phyloP scores from a whole-genome alignment of 75 land plant species.

The Adiantum capillusveneris region DNA sequence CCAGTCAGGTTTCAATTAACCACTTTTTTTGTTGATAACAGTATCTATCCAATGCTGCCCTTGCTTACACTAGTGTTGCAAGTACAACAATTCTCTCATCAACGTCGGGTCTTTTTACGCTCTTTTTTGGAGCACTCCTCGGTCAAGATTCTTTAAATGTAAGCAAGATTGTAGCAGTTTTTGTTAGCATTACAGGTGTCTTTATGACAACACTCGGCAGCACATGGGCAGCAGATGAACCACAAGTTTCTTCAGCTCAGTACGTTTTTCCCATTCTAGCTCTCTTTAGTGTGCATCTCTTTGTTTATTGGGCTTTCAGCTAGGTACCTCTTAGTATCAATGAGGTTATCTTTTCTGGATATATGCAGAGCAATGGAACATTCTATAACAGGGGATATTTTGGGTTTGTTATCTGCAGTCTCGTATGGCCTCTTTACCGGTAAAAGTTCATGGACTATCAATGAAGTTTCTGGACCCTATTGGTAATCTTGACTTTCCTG shows the following conservation, averaged over 20 bases:
- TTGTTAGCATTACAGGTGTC: conserved; percentile 90
- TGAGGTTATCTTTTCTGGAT: too few relatives aligned
- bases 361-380: conserved; percentile 39
- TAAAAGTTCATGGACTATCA: too few relatives aligned
- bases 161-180: conserved; percentile 72
- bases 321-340: too few relatives aligned
- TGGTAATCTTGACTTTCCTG: too few relatives aligned
- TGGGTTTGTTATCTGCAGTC: conserved; percentile 85
- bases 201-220: conserved; percentile 94
- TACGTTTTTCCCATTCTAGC: conserved; percentile 27
- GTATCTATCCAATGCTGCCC: conserved; percentile 93
- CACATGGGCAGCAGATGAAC: conserved; percentile 90
- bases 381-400: conserved; percentile 74
- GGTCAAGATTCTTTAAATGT: conserved; percentile 76
- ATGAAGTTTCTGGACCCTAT: too few relatives aligned
- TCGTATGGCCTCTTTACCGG: conserved; percentile 90
- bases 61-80: conserved; percentile 92
- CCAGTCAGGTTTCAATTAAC: too few relatives aligned
- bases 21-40: conserved; percentile 20
- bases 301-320: too few relatives aligned
- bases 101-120: conserved; percentile 87
- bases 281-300: too few relatives aligned
- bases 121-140: conserved; percentile 68
- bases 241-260: conserved; percentile 34
- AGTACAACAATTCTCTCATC: conserved; percentile 90